Evolutionary conservation across 345 rosid genomes (phyloP).

Genomic region (Eucalyptus sp.): DNA sequence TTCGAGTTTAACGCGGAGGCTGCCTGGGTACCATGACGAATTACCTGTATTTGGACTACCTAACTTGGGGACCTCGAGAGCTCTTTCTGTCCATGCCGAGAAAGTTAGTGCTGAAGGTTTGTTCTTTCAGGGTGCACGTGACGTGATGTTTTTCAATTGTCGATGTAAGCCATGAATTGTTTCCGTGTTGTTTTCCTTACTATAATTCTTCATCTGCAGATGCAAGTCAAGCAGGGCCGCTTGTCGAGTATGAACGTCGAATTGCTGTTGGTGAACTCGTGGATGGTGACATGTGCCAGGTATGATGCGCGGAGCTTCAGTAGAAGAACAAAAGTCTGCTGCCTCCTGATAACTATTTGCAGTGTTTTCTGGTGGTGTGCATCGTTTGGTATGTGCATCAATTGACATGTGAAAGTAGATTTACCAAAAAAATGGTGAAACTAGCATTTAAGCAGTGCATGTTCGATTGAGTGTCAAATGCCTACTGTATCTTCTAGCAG

Average conservation of each 20-base stretch:
- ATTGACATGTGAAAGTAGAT: neutral
- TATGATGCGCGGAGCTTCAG: slow-evolving; percentile 1
- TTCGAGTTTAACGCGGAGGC: neutral
- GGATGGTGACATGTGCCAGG: slow-evolving; percentile 91
- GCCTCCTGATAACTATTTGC: neutral
- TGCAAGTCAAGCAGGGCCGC: slow-evolving; percentile 53
- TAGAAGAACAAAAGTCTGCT: neutral
- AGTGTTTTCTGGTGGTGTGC: neutral
- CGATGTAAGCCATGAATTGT: neutral
- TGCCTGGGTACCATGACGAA: neutral
- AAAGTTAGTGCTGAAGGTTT: slow-evolving; percentile 28
- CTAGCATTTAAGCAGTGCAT: neutral
- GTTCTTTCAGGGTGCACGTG: neutral
- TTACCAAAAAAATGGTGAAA: neutral
- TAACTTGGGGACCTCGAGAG: slow-evolving; percentile 8
- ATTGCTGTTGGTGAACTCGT: slow-evolving; percentile 68
- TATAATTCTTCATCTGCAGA: slow-evolving; percentile 23
- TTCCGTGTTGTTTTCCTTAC: neutral
- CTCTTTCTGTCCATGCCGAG: slow-evolving; percentile 30
- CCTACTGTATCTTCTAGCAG: neutral
- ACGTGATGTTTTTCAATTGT: neutral
- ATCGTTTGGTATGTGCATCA: neutral
- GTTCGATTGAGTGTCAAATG: neutral
- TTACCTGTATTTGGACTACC: neutral
- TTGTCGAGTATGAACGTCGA: slow-evolving; percentile 80